These are phyloP conservation scores for Starmerella asiatica DNA, from an alignment of 805 yeast species.

Conservation along the genomic window DNA sequence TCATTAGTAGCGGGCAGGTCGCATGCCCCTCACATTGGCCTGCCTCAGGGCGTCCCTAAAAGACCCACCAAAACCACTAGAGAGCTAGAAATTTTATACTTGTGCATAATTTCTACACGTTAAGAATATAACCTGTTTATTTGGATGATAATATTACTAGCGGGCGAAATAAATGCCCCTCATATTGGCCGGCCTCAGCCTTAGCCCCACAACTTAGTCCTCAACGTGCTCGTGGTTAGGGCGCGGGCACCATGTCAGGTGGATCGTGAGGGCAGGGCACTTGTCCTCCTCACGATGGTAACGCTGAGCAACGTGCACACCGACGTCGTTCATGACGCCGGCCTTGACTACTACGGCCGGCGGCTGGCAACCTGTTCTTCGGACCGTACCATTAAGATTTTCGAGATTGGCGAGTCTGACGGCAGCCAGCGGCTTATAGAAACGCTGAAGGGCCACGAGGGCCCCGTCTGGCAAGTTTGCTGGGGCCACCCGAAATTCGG, in stretches of 20 bases:
- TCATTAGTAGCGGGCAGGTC: too few species aligned
- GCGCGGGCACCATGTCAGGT: background rate
- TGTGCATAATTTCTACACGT: too few species aligned
- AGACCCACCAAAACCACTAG: too few species aligned
- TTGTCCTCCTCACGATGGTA: slow-evolving; percentile 34
- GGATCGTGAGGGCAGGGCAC: background rate
- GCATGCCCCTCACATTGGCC: too few species aligned
- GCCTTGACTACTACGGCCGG: slow-evolving; percentile 90
- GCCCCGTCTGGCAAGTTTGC: slow-evolving; percentile 96
- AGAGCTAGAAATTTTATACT: too few species aligned
- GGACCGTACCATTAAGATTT: slow-evolving; percentile 88
- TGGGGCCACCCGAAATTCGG: slow-evolving; percentile 99
- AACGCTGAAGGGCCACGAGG: slow-evolving; percentile 80
- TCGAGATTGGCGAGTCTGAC: slow-evolving; percentile 60
- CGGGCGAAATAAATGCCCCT: too few species aligned
- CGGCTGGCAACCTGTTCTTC: slow-evolving; percentile 92
- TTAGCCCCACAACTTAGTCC: background rate
- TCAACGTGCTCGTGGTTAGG: background rate
- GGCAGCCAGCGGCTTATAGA: slow-evolving; percentile 70
- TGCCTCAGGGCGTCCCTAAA: too few species aligned
- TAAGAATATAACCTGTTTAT: too few species aligned
- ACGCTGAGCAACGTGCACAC: slow-evolving; percentile 84
- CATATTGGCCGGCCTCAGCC: background rate
- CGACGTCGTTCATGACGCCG: slow-evolving; percentile 92
- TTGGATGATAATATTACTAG: too few species aligned